Evolutionary conservation across 2,329 filamentous ascomycete genomes (phyloP), one percentile per base, ranked within the genome.

Genomic region (Penicillium italicum): DNA sequence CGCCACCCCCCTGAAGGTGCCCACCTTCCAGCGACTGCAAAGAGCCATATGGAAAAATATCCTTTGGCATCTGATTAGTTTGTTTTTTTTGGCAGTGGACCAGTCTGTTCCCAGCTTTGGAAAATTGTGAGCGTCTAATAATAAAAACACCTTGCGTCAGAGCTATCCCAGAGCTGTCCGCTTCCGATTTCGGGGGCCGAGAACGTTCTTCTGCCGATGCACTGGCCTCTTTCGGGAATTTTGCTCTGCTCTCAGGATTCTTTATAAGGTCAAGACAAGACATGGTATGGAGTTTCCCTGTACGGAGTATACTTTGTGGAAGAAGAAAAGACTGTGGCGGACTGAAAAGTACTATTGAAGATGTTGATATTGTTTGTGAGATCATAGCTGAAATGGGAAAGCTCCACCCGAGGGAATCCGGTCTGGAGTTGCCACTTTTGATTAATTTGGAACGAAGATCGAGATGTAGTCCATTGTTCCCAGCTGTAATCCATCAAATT

Each of bases 391-490:
- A 43, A 24, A 42, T 34, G 20, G 48, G 48, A 50, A 50, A 34
- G 48, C 48, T 38, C 48, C 48, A 50, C 48, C 48, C 48, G 48
- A 50, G 38, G 28, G 5, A 26, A 50, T 34, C 16, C 48, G 48
- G 48, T 20, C 37, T 50, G 18, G 28, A 50, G 28, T 50, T 50
- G 48, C 48, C 48, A 18, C 34, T 41, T 49, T 40, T 49, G 11
- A 1, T 11, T 16, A 4, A 6, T 22, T 16, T 10, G 42, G 28
- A 16, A 31, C 22, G 41, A 4, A n/a, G n/a, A n/a, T n/a, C n/a
- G n/a, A n/a, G 12, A 6, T 31, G 8, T 31, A 5, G 0, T 0
- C 9, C 1, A 10, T 4, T 20, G 1, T 9, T 1, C n/a, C n/a
- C n/a, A n/a, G n/a, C n/a, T n/a, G n/a, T n/a, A n/a, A n/a, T n/a